These are phyloP conservation scores for Fraxinus sp. DNA, from an alignment of 305 asterid genomes.

Conservation along the genomic window DNA sequence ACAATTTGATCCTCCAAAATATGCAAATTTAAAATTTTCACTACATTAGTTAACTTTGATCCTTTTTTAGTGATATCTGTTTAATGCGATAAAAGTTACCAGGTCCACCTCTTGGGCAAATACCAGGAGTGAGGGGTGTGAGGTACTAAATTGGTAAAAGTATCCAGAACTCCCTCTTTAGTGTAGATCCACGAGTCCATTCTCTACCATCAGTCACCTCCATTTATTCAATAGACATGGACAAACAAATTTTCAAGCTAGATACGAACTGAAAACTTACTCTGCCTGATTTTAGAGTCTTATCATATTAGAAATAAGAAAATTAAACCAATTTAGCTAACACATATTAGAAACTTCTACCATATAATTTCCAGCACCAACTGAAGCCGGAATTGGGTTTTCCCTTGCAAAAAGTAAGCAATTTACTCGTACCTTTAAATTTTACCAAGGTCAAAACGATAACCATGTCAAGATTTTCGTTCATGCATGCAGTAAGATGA, in stretches of 20 bases:
- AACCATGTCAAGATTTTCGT: slow-evolving; percentile 20
- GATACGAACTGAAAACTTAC: not conserved
- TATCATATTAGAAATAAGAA: not conserved
- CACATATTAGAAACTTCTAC: not conserved
- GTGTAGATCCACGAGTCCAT: not conserved
- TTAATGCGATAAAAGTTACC: not conserved
- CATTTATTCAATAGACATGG: not conserved
- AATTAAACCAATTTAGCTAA: not conserved
- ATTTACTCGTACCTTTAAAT: not conserved
- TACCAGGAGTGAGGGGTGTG: not conserved
- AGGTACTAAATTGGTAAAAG: not conserved
- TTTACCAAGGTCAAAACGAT: not conserved
- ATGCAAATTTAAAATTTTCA: not conserved
- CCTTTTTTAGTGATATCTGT: not conserved
- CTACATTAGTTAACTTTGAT: not conserved
- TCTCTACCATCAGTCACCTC: not conserved
- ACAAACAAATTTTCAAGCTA: not conserved
- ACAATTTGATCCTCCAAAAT: not conserved
- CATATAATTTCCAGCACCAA: not conserved
- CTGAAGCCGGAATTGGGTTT: not conserved
- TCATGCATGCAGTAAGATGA: slow-evolving; percentile 8
- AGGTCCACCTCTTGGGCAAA: not conserved
- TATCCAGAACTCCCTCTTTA: not conserved
- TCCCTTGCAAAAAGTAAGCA: not conserved
- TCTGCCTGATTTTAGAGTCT: not conserved